Percentiles rank a stretch among this genome's conserved stretches.
Conservation (phyloP, 306 rosid genomes). For the Dalbergia oliveri region DNA sequence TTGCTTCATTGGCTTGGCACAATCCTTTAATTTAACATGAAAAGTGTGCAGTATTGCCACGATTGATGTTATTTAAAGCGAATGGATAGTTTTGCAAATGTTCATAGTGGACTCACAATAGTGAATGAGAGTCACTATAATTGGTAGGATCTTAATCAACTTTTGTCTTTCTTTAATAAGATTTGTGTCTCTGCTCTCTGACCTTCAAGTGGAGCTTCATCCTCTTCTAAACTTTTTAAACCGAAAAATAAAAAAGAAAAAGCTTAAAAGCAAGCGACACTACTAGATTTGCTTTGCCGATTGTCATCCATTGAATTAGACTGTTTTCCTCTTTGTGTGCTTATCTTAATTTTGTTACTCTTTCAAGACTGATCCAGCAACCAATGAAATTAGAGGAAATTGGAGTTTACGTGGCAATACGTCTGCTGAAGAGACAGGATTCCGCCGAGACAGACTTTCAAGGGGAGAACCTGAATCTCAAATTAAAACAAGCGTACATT, state of each 20-base stretch:
- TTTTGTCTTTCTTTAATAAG: not conserved
- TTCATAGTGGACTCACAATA: not conserved
- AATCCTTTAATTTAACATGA: not conserved
- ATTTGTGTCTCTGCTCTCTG: not conserved
- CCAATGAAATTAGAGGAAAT: not conserved
- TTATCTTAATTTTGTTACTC: not conserved
- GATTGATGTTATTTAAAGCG: not conserved
- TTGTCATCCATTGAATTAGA: not conserved
- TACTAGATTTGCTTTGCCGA: not conserved
- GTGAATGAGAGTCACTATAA: not conserved
- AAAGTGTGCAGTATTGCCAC: not conserved
- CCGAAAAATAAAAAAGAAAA: not conserved
- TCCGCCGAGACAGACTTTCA: not conserved
- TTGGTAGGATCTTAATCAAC: not conserved
- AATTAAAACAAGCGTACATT: not conserved
- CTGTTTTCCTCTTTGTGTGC: not conserved
- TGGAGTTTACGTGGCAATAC: slow-evolving; percentile 24
- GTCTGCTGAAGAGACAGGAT: slow-evolving; percentile 1
- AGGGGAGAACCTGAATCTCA: slow-evolving; percentile 1
- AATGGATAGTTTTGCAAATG: not conserved
- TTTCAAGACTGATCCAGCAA: not conserved
- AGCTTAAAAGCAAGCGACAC: not conserved
- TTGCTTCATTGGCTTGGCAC: not conserved
- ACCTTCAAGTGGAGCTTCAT: not conserved
- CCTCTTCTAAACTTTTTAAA: not conserved